Base-by-base conservation (phyloP, 768 basidiomycete species). In the Agaricus sinodeliciosus region DNA sequence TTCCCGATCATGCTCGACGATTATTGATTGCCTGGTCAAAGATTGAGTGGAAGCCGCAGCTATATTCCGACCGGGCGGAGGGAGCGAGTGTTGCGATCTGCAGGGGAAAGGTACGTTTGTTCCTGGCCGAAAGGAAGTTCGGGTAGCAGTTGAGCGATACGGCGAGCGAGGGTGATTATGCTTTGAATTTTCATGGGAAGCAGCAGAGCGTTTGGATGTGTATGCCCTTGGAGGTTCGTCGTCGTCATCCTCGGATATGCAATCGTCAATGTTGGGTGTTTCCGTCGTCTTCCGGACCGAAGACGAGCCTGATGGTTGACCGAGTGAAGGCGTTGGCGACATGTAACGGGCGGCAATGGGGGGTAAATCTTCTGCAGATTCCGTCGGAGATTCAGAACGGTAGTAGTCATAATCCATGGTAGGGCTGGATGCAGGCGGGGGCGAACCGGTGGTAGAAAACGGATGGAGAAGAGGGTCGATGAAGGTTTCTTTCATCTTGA, bases 271-370 rank as follows among this genome's bases (percentile, higher is more conserved):
- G 53, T 82, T 80, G 4, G 82, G 82, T 0, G 75, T 72, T 49
- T 81, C 82, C 56, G 81, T 76, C 59, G 74, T 72, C 59, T 75
- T 72, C 39, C 79, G 76, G 48, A 65, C 65, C 25, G 72, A 69
- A 71, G 63, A 43, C 71, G 59, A 27, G 55, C 59, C 3, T 56
- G 67, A 40, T 69, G 67, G 41, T 64, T 63, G 48, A 62, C 66
- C 51, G 55, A 65, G 66, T 3, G 70, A 69, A 19, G 71, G 78
- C 26, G 84, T 84, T 9, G 88, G 87, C 3, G 87, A 87, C 73
- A 93, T 88, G 76, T 94, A 96, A 46, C 90, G 85, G 19, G 94
- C 85, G 43, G 94, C 94, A 57, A 96, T 96, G 46, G 94, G 87
- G 2, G 84, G 86, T 3, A 93, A 74, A 57, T 84, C 73, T 7